phyloP scores from a whole-genome alignment of 2,329 filamentous ascomycete species.

The Epichloe amarillans region DNA sequence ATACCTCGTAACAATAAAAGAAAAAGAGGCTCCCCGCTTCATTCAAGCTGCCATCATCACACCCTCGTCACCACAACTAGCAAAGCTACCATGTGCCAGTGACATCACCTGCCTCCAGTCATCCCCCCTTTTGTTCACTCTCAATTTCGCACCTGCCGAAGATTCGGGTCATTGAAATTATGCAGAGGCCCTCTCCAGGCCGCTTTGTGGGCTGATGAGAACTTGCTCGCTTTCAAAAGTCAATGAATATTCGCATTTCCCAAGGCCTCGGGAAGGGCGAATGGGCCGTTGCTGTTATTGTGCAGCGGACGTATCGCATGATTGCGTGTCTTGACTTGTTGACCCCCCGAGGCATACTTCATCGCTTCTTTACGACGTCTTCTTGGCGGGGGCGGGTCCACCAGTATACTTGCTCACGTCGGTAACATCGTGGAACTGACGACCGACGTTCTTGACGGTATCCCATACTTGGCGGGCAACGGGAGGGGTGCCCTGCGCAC shows the following conservation, averaged over 20 bases:
- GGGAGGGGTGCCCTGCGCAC: conserved; percentile 77
- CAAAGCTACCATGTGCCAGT: neutral
- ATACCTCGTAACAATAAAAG: conserved; percentile 4
- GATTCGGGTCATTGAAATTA: no score
- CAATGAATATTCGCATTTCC: no score
- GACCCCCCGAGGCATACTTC: no score
- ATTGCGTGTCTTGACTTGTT: no score
- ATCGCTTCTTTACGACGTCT: conserved; percentile 23
- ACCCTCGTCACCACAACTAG: neutral
- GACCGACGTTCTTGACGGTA: conserved; percentile 55
- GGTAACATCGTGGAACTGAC: conserved; percentile 66
- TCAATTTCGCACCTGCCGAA: no score
- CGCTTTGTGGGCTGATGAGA: no score
- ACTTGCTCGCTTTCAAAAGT: no score
- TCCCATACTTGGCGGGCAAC: conserved; percentile 70
- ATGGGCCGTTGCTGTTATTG: no score
- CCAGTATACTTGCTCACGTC: conserved; percentile 62
- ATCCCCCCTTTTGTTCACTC: neutral
- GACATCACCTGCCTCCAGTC: neutral
- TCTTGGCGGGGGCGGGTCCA: conserved; percentile 38
- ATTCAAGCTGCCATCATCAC: neutral
- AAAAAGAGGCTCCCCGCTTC: neutral
- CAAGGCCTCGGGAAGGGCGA: no score
- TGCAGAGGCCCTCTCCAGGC: no score
- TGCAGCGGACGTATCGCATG: no score